Evolutionary conservation across 768 basidiomycete species (phyloP).

Genomic region (Lyophyllum decastes): DNA sequence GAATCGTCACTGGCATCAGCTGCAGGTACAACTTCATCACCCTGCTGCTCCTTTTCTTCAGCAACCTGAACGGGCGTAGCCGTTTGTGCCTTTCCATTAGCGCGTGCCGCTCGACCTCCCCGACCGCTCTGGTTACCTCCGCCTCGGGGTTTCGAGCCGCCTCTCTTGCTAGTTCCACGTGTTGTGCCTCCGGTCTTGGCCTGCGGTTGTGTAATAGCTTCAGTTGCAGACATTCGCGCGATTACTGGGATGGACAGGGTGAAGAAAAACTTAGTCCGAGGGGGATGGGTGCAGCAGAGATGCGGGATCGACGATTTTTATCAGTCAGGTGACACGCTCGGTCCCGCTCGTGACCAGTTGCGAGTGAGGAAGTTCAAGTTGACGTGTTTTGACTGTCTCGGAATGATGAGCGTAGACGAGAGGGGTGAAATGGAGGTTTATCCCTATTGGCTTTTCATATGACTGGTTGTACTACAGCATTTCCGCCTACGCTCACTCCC

Average conservation of each 20-base stretch:
- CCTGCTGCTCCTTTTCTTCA: slow-evolving; percentile 1
- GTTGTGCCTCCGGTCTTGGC: background rate
- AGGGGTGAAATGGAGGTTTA: too few relatives aligned
- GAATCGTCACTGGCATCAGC: slow-evolving; percentile 36
- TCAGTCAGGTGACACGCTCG: slow-evolving; percentile 20
- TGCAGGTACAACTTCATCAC: slow-evolving; percentile 13
- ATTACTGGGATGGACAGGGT: background rate
- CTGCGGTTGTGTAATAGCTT: slow-evolving; percentile 1
- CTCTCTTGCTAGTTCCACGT: slow-evolving; percentile 15
- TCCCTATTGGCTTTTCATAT: background rate
- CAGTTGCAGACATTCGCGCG: slow-evolving; percentile 9
- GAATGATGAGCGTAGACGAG: background rate
- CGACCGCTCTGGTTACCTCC: slow-evolving; percentile 10
- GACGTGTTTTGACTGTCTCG: background rate
- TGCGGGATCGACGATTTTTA: slow-evolving; percentile 10
- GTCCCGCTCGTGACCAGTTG: slow-evolving; percentile 11
- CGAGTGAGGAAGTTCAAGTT: background rate
- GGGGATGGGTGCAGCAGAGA: background rate
- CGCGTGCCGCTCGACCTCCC: slow-evolving; percentile 11
- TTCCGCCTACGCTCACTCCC: slow-evolving; percentile 38
- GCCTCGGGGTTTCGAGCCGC: slow-evolving; percentile 11
- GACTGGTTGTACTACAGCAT: background rate
- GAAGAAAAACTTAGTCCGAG: background rate
- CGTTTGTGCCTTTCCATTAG: slow-evolving; percentile 4
- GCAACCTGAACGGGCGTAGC: background rate